A percentile compares a stretch with the other conserved stretches of the same genome.
Conservation (phyloP, 2,329 filamentous ascomycete genomes). For the Fusarium sp. region DNA sequence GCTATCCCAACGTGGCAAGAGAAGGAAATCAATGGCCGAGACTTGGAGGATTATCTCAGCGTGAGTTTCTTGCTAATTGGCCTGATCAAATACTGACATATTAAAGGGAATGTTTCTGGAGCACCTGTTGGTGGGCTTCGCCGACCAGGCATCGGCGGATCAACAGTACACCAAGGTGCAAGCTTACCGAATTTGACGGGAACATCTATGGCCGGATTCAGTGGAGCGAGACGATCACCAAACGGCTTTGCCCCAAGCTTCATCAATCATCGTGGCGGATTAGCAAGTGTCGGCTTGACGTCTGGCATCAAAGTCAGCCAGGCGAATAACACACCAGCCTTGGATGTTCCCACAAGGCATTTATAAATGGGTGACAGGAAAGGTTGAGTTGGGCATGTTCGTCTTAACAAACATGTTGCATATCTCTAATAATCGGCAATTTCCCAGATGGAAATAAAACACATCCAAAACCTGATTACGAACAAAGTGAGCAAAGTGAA, state of each 20-base stretch:
- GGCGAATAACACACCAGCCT: conserved; percentile 32
- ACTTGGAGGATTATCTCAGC: conserved; percentile 16
- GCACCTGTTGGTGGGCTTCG: conserved; percentile 14
- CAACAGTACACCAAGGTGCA: conserved; percentile 17
- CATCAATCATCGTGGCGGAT: conserved; percentile 33
- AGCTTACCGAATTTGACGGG: conserved; percentile 13
- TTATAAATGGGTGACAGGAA: conserved; percentile 14
- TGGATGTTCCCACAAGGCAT: conserved; percentile 28
- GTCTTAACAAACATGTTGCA: not conserved
- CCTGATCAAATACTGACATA: conserved; percentile 16
- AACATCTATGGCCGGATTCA: conserved; percentile 22
- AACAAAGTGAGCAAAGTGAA: conserved; percentile 5
- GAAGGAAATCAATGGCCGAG: conserved; percentile 39
- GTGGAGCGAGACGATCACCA: conserved; percentile 14
- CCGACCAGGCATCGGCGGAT: conserved; percentile 23
- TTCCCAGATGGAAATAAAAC: not conserved
- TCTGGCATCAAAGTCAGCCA: conserved; percentile 51
- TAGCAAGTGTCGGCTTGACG: conserved; percentile 48
- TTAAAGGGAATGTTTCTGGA: conserved; percentile 21
- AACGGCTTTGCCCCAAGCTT: conserved; percentile 35
- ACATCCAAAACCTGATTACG: not conserved
- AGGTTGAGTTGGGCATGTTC: not conserved
- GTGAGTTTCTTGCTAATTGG: conserved; percentile 17
- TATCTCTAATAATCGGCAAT: not conserved
- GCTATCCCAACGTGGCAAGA: conserved; percentile 16